These are phyloP conservation scores for Verticillium dahliae DNA, from an alignment of 2,329 filamentous ascomycete species.

Conservation along the genomic window DNA sequence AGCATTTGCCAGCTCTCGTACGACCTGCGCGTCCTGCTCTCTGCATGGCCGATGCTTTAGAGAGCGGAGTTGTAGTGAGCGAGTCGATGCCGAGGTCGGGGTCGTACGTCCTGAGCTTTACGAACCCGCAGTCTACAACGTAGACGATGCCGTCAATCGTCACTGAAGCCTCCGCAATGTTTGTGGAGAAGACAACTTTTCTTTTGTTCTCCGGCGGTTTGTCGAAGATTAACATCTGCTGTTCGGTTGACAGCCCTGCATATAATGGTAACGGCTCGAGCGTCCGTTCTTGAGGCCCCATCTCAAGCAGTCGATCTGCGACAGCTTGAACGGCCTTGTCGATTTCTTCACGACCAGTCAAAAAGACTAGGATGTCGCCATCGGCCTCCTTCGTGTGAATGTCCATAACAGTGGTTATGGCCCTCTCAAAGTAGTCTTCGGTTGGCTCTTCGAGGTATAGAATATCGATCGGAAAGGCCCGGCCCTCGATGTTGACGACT, in stretches of 20 bases:
- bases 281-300: constrained; percentile 39
- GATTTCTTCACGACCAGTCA: constrained; percentile 92
- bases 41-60: constrained; percentile 89
- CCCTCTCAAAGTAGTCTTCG: constrained; percentile 81
- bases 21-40: constrained; percentile 84
- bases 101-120: constrained; percentile 83
- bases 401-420: constrained; percentile 76
- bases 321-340: constrained; percentile 75
- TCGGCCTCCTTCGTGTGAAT: constrained; percentile 76
- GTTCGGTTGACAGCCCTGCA: constrained; percentile 79
- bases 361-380: constrained; percentile 85
- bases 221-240: constrained; percentile 95
- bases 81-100: constrained; percentile 82
- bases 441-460: constrained; percentile 72
- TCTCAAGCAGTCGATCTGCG: constrained; percentile 13
- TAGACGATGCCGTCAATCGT: constrained; percentile 90
- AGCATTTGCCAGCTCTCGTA: constrained; percentile 88
- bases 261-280: constrained; percentile 76
- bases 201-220: constrained; percentile 72
- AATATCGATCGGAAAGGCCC: constrained; percentile 82
- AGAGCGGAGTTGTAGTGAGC: constrained; percentile 73
- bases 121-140: constrained; percentile 85
- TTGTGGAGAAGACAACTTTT: constrained; percentile 90
- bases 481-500: constrained; percentile 81
- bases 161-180: constrained; percentile 93